Evolutionary conservation across 2,329 filamentous ascomycete genomes (phyloP).

Genomic region (Calonectria hawksworthii): DNA sequence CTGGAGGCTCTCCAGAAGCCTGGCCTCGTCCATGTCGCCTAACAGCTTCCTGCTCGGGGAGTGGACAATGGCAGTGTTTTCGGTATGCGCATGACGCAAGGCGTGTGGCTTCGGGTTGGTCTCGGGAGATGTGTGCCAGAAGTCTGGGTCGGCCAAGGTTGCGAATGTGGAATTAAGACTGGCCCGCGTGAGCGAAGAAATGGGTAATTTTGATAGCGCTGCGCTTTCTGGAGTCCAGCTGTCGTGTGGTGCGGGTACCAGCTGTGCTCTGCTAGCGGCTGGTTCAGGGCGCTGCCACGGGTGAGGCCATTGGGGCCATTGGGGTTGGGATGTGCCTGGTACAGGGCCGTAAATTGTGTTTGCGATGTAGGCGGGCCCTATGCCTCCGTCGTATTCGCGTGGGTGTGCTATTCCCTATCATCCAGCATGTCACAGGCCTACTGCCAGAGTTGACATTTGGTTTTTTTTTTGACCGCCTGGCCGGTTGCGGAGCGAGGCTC

Average conservation of each 20-base stretch:
- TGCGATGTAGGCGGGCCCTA: slow-evolving; percentile 13
- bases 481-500: slow-evolving; percentile 24
- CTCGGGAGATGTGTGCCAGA: slow-evolving; percentile 34
- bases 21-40: slow-evolving; percentile 58
- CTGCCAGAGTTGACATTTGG: background rate
- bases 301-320: slow-evolving; percentile 19
- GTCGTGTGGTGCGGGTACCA: slow-evolving; percentile 16
- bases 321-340: slow-evolving; percentile 15
- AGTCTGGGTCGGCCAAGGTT: slow-evolving; percentile 32
- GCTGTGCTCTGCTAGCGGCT: slow-evolving; percentile 20
- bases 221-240: slow-evolving; percentile 9
- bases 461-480: background rate
- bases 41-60: slow-evolving; percentile 48
- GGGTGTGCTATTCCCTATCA: slow-evolving; percentile 4
- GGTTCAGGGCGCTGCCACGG: slow-evolving; percentile 18
- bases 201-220: slow-evolving; percentile 33
- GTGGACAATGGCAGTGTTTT: slow-evolving; percentile 47
- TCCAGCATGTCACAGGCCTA: background rate
- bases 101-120: slow-evolving; percentile 41
- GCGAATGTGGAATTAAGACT: slow-evolving; percentile 36
- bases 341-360: slow-evolving; percentile 11
- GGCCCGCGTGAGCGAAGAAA: slow-evolving; percentile 35
- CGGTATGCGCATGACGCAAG: slow-evolving; percentile 55
- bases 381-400: slow-evolving; percentile 15
- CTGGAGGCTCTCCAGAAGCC: slow-evolving; percentile 65